Evolutionary conservation across 129 eudicot genomes (phyloP).

Genomic region (Centaurea solstitialis): DNA sequence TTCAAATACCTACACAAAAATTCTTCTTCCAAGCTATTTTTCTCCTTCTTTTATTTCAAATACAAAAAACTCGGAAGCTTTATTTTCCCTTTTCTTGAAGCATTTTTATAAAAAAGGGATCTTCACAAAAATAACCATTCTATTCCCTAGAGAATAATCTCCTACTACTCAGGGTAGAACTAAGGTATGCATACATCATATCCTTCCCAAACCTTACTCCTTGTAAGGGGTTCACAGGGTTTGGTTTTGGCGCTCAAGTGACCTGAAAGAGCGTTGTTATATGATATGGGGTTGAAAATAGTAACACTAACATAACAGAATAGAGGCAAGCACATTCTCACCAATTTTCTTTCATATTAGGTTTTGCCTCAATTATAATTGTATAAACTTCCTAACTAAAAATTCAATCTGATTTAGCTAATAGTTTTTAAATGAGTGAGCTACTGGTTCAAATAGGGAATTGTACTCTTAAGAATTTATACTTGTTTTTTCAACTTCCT

Average conservation of each 20-base stretch:
- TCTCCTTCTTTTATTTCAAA: background rate
- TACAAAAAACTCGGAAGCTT: background rate
- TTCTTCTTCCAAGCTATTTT: background rate
- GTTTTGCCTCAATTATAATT: background rate
- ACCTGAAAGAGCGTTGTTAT: background rate
- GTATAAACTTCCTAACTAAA: background rate
- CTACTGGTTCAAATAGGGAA: background rate
- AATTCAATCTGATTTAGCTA: background rate
- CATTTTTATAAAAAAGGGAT: background rate
- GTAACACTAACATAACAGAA: background rate
- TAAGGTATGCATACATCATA: background rate
- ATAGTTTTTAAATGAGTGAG: background rate
- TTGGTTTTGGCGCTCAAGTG: background rate
- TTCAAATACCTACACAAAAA: too few relatives aligned
- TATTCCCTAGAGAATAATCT: background rate
- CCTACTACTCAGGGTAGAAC: background rate
- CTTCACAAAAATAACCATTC: background rate
- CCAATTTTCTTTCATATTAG: background rate
- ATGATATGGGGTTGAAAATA: background rate
- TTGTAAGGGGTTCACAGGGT: background rate
- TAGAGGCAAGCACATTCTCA: background rate
- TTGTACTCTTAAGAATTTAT: background rate
- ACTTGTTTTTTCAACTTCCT: background rate
- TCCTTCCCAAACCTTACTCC: background rate
- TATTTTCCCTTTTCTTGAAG: background rate